Percentiles rank a stretch among this genome's conserved stretches.
phyloP scores from a whole-genome alignment of 768 basidiomycete species.

The Tulasnella sp. region DNA sequence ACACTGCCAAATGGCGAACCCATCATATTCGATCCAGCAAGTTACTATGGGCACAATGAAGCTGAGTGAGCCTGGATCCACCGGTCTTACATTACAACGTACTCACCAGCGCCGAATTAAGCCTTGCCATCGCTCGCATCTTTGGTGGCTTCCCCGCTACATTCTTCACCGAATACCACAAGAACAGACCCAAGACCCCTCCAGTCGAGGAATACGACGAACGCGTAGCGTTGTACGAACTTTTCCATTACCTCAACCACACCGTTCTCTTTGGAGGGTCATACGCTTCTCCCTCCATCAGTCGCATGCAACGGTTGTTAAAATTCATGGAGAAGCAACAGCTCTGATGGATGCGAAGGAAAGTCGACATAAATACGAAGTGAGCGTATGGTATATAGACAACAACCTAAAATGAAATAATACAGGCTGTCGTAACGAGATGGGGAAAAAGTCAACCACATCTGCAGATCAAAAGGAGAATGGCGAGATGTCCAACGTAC shows the following conservation, averaged over 20 bases:
- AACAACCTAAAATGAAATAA: background rate
- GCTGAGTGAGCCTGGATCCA: constrained; percentile 45
- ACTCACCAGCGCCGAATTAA: constrained; percentile 22
- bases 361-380: background rate
- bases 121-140: constrained; percentile 64
- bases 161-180: constrained; percentile 57
- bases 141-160: constrained; percentile 59
- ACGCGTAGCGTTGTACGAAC: constrained; percentile 56
- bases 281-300: constrained; percentile 8
- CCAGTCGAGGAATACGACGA: constrained; percentile 53
- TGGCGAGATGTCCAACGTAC: too few species aligned
- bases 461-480: background rate
- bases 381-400: background rate
- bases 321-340: constrained; percentile 4
- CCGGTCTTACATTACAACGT: constrained; percentile 1
- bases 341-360: background rate
- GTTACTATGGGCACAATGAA: constrained; percentile 66
- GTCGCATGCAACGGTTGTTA: constrained; percentile 15
- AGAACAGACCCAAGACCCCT: constrained; percentile 47
- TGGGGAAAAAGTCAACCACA: background rate
- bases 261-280: constrained; percentile 61
- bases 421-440: background rate
- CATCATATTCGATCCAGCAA: constrained; percentile 65
- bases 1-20: constrained; percentile 46
- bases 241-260: constrained; percentile 76